Evolutionary conservation across 495 filamentous ascomycete genomes (phyloP).

Genomic region (Ascobolus immersus): DNA sequence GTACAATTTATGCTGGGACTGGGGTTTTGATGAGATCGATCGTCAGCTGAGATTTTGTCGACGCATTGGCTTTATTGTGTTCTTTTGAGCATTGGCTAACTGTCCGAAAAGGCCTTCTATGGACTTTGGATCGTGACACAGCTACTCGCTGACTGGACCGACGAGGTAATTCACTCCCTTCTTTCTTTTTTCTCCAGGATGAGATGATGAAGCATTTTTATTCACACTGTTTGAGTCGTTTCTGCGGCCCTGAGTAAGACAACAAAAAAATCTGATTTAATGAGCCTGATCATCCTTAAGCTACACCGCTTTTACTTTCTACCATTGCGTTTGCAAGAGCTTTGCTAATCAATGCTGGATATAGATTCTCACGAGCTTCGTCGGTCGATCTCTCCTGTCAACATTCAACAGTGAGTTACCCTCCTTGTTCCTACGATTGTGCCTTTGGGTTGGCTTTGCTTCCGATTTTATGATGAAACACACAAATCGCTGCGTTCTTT

Average conservation of each 20-base stretch:
- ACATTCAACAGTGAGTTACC: too few species aligned
- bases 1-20: slow-evolving; percentile 14
- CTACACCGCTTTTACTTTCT: too few species aligned
- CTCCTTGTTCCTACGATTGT: too few species aligned
- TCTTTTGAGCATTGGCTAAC: background rate
- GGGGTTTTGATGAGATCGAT: slow-evolving; percentile 15
- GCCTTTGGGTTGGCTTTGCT: too few species aligned
- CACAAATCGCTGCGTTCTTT: too few species aligned
- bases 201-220: slow-evolving; percentile 16
- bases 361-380: too few species aligned
- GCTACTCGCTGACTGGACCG: background rate
- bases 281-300: too few species aligned
- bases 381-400: too few species aligned
- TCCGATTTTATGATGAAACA: too few species aligned
- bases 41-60: slow-evolving; percentile 14
- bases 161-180: background rate
- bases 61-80: slow-evolving; percentile 3
- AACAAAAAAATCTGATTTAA: slow-evolving; percentile 18
- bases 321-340: too few species aligned
- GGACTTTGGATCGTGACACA: background rate
- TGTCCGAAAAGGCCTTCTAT: slow-evolving; percentile 4
- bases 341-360: too few species aligned
- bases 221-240: slow-evolving; percentile 17
- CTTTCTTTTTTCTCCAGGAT: slow-evolving; percentile 1
- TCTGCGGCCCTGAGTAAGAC: slow-evolving; percentile 12